Base-by-base conservation (phyloP, 208 protist genomes). In the Phytomonas sp. region DNA sequence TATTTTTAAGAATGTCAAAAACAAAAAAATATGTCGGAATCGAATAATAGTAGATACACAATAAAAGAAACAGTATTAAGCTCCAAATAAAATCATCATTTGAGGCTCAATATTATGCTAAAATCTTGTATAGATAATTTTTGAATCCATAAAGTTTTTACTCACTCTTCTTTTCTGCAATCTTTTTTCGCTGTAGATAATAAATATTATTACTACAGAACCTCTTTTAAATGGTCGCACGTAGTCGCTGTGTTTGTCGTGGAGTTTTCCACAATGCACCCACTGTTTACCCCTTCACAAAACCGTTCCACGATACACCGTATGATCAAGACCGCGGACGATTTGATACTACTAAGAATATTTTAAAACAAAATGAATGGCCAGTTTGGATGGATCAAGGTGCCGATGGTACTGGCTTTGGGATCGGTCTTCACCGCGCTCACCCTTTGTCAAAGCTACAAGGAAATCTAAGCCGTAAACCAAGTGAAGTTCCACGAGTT, bases 321-420 rank as follows among this genome's bases (percentile, higher is more conserved):
- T 88, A 87, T 65, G 91, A 95, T 72, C 82, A 93, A 66, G 87
- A 93, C 63, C 75, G 88, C 40, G 70, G 73, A 4, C 73, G 69
- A 7, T 81, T 81, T 69, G 87, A 95, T 75, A 77, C 70, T 36
- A 79, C 81, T 12, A 86, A 75, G 10, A 73, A 70, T 23, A 68
- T 79, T 62, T 66, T 70, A 3, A 69, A 76, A 4, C 67, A 72
- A 64, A 82, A 86, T 45, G 68, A 66, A 32, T 95, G 88, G 86
- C 91, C 91, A 34, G 79, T 69, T 26, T 95, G 91, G 91, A 95
- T 95, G 91, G 91, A 95, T 62, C 71, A 89, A 59, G 91, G 91
- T 34, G 79, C 84, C 1, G 91, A 95, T 74, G 91, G 88, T 26
- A 90, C 83, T n/a, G 91, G 91, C 7, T 90, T 84, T 67, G 91